phyloP scores from a whole-genome alignment of 1,284 basidiomycete genomes.

The Albatrellus sp. region DNA sequence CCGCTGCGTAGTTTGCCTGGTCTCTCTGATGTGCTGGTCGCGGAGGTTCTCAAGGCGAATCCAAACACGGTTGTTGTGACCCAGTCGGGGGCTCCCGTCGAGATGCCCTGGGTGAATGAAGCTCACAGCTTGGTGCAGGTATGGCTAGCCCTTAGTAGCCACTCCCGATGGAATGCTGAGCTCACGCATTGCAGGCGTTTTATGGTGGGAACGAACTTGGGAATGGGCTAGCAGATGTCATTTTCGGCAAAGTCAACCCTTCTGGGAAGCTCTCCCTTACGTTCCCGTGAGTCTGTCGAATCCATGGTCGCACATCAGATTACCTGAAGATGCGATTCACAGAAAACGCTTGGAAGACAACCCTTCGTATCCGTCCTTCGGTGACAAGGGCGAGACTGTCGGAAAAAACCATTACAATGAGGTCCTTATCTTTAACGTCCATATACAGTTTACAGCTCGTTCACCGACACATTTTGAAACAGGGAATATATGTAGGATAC shows the following conservation, averaged over 20 bases:
- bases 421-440: slow-evolving; percentile 12
- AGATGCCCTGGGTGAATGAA: slow-evolving; percentile 49
- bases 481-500: slow-evolving; percentile 62
- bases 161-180: too few relatives aligned
- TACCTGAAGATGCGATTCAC: neutral
- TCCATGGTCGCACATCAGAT: slow-evolving; percentile 24
- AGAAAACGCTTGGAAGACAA: slow-evolving; percentile 29
- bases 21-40: slow-evolving; percentile 48
- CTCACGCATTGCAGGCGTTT: too few relatives aligned
- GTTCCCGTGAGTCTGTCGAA: slow-evolving; percentile 3
- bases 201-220: slow-evolving; percentile 56
- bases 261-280: slow-evolving; percentile 59
- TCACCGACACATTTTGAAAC: neutral
- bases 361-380: slow-evolving; percentile 40
- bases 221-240: slow-evolving; percentile 60
- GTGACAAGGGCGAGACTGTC: slow-evolving; percentile 38
- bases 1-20: slow-evolving; percentile 24
- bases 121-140: slow-evolving; percentile 41
- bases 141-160: too few relatives aligned
- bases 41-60: slow-evolving; percentile 44
- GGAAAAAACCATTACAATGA: slow-evolving; percentile 33
- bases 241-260: slow-evolving; percentile 65
- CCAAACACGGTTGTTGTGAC: slow-evolving; percentile 36
- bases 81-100: slow-evolving; percentile 44
- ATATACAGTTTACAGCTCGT: neutral